Percentiles rank a stretch among this genome's conserved stretches.
Conservation (phyloP, 129 eudicot genomes). For the Helichrysum umbraculigerum region DNA sequence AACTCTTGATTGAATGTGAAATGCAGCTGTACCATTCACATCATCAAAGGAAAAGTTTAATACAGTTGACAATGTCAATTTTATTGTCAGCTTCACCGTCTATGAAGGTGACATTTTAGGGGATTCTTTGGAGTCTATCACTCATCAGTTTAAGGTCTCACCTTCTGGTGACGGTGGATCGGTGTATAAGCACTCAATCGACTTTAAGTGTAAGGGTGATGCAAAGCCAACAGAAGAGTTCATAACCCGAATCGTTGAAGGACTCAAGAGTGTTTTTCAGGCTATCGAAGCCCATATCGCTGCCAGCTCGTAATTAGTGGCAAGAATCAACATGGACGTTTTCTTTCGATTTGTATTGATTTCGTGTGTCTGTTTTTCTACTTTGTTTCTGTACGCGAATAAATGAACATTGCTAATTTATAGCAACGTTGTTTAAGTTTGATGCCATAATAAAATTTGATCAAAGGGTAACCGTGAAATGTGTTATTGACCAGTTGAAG, state of each 20-base stretch:
- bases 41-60: constrained; percentile 27
- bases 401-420: neutral
- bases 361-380: no score
- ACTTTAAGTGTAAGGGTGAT: neutral
- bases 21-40: constrained; percentile 27
- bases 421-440: neutral
- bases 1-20: neutral
- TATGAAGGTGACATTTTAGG: no score
- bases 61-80: neutral
- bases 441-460: no score
- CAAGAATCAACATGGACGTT: neutral
- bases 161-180: constrained; percentile 28
- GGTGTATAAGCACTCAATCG: constrained; percentile 20
- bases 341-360: no score
- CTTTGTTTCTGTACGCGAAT: no score
- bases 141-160: constrained; percentile 23
- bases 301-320: neutral
- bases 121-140: no score
- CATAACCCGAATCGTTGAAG: neutral
- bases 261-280: neutral
- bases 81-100: no score
- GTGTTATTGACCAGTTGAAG: no score
- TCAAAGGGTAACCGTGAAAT: no score
- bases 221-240: neutral
- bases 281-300: neutral